Percentiles rank a stretch among this genome's conserved stretches.
Conservation (phyloP, 2,329 filamentous ascomycete species). For the Monosporascus sp. region DNA sequence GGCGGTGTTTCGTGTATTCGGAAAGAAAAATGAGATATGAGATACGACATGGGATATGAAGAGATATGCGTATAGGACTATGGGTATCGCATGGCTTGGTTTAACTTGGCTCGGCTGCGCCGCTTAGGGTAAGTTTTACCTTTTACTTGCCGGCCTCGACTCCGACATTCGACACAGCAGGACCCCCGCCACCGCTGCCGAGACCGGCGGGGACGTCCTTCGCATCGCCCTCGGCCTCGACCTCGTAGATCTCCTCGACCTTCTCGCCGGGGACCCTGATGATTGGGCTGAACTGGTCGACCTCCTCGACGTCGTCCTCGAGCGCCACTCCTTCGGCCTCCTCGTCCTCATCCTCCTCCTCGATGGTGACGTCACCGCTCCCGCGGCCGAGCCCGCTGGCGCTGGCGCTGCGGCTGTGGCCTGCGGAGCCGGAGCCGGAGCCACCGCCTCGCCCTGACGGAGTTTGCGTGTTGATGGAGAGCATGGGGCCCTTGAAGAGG, state of each 20-base stretch:
- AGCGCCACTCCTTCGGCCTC: constrained; percentile 22
- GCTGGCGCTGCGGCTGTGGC: constrained; percentile 54
- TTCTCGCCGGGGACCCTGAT: constrained; percentile 23
- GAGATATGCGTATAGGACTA: too few species aligned
- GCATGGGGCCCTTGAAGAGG: constrained; percentile 75
- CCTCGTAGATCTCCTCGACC: constrained; percentile 29
- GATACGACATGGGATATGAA: too few species aligned
- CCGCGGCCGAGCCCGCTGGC: constrained; percentile 58
- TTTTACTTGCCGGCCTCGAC: too few species aligned
- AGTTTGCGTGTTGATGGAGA: constrained; percentile 42
- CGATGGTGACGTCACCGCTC: constrained; percentile 71
- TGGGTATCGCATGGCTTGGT: too few species aligned
- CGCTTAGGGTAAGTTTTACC: too few species aligned
- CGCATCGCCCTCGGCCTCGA: constrained; percentile 2
- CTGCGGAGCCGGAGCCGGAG: constrained; percentile 24
- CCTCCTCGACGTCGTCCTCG: constrained; percentile 28
- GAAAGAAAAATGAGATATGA: too few species aligned
- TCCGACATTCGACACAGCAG: too few species aligned
- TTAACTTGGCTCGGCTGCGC: too few species aligned
- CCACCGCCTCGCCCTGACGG: constrained; percentile 27
- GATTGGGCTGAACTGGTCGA: constrained; percentile 30
- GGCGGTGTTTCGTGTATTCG: too few species aligned
- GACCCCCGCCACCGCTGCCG: too few species aligned
- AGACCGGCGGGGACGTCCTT: too few species aligned
- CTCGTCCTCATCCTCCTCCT: constrained; percentile 57